Evolutionary conservation across 1,284 basidiomycete genomes (phyloP).

Genomic region (Apiotrichum veenhuisii): DNA sequence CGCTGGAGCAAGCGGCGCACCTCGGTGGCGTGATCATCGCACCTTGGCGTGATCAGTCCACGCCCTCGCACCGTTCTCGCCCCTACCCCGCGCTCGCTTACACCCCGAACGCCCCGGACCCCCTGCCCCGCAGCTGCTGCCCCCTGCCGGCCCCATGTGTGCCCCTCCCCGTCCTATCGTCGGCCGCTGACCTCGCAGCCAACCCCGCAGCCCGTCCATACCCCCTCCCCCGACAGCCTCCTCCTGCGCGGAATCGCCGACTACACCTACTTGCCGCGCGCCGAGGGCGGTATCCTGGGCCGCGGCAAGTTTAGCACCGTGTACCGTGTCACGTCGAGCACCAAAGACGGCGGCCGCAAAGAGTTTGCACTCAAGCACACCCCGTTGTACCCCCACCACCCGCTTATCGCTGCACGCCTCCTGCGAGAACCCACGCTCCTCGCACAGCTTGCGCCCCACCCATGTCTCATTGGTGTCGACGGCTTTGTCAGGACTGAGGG

Average conservation of each 20-base stretch:
- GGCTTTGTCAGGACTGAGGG: conserved; percentile 56
- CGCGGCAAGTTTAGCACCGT: conserved; percentile 54
- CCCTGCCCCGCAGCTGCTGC: background rate
- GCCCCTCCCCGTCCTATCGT: background rate
- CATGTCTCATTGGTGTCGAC: conserved; percentile 55
- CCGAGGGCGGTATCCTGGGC: conserved; percentile 46
- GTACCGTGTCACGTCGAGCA: conserved; percentile 35
- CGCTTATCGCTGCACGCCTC: conserved; percentile 55
- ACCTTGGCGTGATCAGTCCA: background rate
- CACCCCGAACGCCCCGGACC: background rate
- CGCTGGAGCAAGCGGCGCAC: no score
- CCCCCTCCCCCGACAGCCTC: conserved; percentile 42
- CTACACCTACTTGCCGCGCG: conserved; percentile 44
- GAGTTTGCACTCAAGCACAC: conserved; percentile 58
- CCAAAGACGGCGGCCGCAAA: conserved; percentile 1
- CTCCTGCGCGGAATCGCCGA: conserved; percentile 49
- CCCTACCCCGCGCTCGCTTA: background rate
- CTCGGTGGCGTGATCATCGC: background rate
- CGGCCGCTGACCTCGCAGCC: conserved; percentile 15
- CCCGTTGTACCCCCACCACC: conserved; percentile 57
- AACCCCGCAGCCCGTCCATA: conserved; percentile 9
- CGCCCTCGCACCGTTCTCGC: background rate
- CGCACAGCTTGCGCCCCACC: conserved; percentile 56
- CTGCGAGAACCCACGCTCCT: conserved; percentile 57
- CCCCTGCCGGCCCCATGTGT: no score